Conservation (phyloP, 805 yeast species). For the Starmerella sirachaensis region DNA sequence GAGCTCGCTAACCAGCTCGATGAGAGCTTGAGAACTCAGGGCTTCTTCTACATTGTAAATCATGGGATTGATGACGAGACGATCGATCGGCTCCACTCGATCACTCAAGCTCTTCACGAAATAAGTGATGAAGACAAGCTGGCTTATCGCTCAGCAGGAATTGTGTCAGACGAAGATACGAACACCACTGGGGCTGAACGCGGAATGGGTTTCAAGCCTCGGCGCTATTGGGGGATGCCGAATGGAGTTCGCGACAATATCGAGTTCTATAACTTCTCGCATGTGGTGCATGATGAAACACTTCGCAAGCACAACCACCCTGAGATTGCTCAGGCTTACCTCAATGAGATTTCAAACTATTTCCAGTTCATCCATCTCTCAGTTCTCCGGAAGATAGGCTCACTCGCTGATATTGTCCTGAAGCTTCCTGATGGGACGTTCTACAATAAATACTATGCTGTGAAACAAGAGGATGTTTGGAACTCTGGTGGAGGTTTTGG, state of each 20-base stretch:
- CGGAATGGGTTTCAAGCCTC: conserved; percentile 39
- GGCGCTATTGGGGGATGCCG: conserved; percentile 38
- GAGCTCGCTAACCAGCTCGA: conserved; percentile 33
- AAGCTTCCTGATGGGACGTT: conserved; percentile 39
- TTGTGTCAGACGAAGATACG: conserved; percentile 26
- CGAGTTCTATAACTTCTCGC: conserved; percentile 35
- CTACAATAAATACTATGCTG: conserved; percentile 31
- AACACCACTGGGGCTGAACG: conserved; percentile 35
- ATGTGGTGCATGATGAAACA: conserved; percentile 31
- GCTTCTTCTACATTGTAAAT: conserved; percentile 35
- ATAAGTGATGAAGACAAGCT: conserved; percentile 33
- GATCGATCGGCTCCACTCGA: conserved; percentile 31
- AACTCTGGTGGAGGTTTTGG: conserved; percentile 35
- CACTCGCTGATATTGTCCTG: conserved; percentile 35
- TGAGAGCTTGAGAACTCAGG: conserved; percentile 33
- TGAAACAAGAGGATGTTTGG: conserved; percentile 26
- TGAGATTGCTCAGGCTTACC: conserved; percentile 31
- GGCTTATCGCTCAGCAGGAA: conserved; percentile 34
- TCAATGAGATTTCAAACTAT: conserved; percentile 33
- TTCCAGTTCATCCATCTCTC: conserved; percentile 31
- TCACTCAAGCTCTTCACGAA: conserved; percentile 34
- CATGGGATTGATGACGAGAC: conserved; percentile 32
- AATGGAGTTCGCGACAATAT: conserved; percentile 36
- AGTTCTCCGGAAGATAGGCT: conserved; percentile 31
- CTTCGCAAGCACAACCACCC: conserved; percentile 30